Conservation (phyloP, 805 yeast species). For the Ogataea chonburiensis region DNA sequence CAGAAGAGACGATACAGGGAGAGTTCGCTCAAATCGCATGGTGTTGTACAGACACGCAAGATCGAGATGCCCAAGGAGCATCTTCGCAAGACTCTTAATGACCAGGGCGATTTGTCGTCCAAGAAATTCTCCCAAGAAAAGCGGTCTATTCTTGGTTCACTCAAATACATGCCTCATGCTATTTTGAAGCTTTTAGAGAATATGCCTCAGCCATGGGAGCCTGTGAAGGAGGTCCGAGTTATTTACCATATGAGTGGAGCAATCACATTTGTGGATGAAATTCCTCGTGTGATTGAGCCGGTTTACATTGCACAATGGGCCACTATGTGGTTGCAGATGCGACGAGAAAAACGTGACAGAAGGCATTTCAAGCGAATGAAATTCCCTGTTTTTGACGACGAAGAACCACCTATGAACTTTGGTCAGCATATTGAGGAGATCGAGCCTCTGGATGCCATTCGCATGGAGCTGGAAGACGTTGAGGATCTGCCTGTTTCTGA, state of each 20-base stretch:
- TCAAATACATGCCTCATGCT: conserved; percentile 96
- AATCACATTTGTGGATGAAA: conserved; percentile 89
- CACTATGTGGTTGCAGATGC: conserved; percentile 86
- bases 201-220: conserved; percentile 99
- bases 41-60: conserved; percentile 58
- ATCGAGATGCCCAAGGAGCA: conserved; percentile 94
- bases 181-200: conserved; percentile 83
- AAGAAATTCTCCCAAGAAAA: conserved; percentile 79
- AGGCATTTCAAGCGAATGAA: conserved; percentile 86
- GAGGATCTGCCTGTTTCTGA: conserved; percentile 62
- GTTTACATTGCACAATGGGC: conserved; percentile 96
- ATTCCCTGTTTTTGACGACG: conserved; percentile 96
- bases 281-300: conserved; percentile 89
- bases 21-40: conserved; percentile 35
- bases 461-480: conserved; percentile 58
- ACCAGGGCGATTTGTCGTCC: conserved; percentile 83
- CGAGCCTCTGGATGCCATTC: conserved; percentile 71
- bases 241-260: conserved; percentile 92
- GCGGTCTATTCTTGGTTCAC: conserved; percentile 82
- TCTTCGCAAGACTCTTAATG: conserved; percentile 75
- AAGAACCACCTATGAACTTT: conserved; percentile 89
- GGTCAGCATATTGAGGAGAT: conserved; percentile 72
- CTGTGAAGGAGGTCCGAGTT: conserved; percentile 78
- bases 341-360: conserved; percentile 90
- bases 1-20: conserved; percentile 59